Evolutionary conservation across 176 grass and related monocot species (phyloP), one percentile per base, ranked within the genome.

Genomic region (Rhynchospora breviuscula): DNA sequence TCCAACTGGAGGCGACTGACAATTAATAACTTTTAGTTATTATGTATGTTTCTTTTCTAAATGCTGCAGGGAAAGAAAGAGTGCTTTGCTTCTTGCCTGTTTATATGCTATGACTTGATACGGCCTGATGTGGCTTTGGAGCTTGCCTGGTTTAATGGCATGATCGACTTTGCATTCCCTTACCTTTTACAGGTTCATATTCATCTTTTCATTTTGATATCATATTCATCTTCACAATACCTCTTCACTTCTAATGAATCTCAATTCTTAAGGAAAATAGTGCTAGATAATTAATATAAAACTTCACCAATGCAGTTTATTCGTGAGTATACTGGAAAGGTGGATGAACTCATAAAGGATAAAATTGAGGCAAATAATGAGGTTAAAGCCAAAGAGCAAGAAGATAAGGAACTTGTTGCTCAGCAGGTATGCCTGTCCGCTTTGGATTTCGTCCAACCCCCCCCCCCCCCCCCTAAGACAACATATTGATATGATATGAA

Each of bases 141-240:
- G 86, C 95, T 94, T 79, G 95, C 95, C 31, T 98, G 95, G 92
- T 90, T 92, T 80, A 98, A 98, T 85, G 92, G 94, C 82, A 94
- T 98, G 92, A 54, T 98, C 10, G 95, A 94, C 87, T 94, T 98
- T 82, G 95, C 95, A 59, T 94, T 98, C 90, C 95, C 95, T 53
- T 98, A 91, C 83, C 81, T 98, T 58, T 80, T 98, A 59, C 95
- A 98, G 95, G 95, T 98, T 84, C 67, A 9, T 85, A 59, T 59
- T 78, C 59, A 73, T 12, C 0, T 6, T 48, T 10, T 54, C 26
- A 29, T n/a, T 80, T 8, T 74, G 2, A 51, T 73, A 56, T 21
- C 3, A 71, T 45, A 9, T 66, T 74, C 13, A 75, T 26, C 11
- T 75, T n/a, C 6, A 4, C 25, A 7, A 0, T 29, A 75, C 71